Conservation (phyloP, 208 protist genomes). For the Leishmania arabica region DNA sequence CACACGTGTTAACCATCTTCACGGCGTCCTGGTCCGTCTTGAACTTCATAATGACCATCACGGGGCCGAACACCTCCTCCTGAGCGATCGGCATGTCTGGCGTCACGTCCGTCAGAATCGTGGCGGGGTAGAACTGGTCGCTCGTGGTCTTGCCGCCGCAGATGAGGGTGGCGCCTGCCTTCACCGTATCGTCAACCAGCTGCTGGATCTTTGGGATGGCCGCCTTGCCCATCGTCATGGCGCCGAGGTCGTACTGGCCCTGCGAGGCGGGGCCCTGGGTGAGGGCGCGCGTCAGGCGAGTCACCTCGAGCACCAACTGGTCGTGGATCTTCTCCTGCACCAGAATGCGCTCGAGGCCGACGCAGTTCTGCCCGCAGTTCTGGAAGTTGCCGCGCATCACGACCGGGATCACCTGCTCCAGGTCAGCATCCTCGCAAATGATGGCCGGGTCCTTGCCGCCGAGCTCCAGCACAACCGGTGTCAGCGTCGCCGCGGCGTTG, state of each 20-base stretch:
- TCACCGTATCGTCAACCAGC: constrained; percentile 89
- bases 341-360: constrained; percentile 86
- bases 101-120: constrained; percentile 91
- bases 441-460: constrained; percentile 96
- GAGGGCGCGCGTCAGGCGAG: constrained; percentile 51
- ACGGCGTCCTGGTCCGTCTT: constrained; percentile 86
- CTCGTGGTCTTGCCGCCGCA: constrained; percentile 77
- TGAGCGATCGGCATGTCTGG: constrained; percentile 88
- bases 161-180: constrained; percentile 84
- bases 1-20: constrained; percentile 85
- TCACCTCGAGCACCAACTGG: constrained; percentile 67
- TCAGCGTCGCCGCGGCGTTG: constrained; percentile 89
- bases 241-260: constrained; percentile 84
- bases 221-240: constrained; percentile 93
- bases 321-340: constrained; percentile 92
- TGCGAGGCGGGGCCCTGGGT: constrained; percentile 87
- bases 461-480: constrained; percentile 94
- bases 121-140: constrained; percentile 90
- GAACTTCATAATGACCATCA: constrained; percentile 92
- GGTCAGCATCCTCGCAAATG: constrained; percentile 90
- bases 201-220: constrained; percentile 91
- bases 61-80: constrained; percentile 95
- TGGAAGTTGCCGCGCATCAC: constrained; percentile 92
- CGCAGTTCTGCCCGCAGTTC: constrained; percentile 95
- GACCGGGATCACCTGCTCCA: constrained; percentile 87